Conservation (phyloP, 2,329 filamentous ascomycete species). For the Cadophora gregata region DNA sequence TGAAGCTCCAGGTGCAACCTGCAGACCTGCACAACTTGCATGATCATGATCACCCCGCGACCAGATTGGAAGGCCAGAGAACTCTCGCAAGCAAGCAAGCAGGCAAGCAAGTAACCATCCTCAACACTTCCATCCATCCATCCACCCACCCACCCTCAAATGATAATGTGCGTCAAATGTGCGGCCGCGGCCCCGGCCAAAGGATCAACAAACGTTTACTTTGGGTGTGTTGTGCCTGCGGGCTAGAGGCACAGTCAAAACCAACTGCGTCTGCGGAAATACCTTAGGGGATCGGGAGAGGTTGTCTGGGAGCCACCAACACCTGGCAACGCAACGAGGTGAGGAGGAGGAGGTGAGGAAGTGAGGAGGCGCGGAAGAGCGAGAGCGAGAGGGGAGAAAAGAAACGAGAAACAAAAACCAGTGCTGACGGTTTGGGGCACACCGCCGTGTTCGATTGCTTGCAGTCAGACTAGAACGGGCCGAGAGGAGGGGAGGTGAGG, state of each 20-base stretch:
- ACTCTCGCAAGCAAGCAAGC: conserved; percentile 9
- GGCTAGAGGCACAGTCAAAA: conserved; percentile 25
- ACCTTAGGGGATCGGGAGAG: neutral
- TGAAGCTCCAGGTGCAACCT: conserved; percentile 28
- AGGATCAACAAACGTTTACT: conserved; percentile 23
- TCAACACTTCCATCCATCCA: conserved; percentile 23
- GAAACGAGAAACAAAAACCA: conserved; percentile 17
- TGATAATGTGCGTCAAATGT: no score
- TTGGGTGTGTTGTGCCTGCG: conserved; percentile 21
- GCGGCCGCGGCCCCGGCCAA: conserved; percentile 10
- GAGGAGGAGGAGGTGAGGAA: neutral
- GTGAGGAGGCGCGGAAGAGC: no score
- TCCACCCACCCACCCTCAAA: no score
- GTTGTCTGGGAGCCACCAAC: conserved; percentile 8
- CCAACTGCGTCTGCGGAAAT: conserved; percentile 12
- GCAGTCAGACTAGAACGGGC: conserved; percentile 16
- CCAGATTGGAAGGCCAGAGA: conserved; percentile 9
- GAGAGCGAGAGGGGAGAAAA: conserved; percentile 14
- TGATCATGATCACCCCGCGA: conserved; percentile 12
- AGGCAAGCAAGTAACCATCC: neutral
- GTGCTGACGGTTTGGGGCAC: conserved; percentile 6
- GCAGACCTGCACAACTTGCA: conserved; percentile 22
- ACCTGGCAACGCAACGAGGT: neutral
- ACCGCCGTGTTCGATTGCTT: conserved; percentile 15
- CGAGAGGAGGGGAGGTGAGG: neutral